Conservation (phyloP, 2,329 filamentous ascomycete species). For the Hypocreales sp. region DNA sequence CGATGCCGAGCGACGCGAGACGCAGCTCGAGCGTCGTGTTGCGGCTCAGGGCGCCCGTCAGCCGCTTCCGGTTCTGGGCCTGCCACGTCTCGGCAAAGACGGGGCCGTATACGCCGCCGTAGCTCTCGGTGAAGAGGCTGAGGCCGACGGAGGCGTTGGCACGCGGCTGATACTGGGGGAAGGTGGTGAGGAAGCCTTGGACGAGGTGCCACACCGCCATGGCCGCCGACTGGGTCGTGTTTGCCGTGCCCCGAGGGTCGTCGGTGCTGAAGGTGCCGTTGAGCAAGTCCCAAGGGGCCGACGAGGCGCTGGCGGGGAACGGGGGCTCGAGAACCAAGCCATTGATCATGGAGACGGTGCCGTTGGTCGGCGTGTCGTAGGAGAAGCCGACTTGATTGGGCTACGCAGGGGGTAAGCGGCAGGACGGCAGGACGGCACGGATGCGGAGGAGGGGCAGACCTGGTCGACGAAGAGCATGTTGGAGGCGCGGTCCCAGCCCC, state of each 20-base stretch:
- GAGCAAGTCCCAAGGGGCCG: slow-evolving; percentile 21
- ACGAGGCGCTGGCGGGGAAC: slow-evolving; percentile 4
- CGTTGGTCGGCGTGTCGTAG: slow-evolving; percentile 47
- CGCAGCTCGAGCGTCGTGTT: slow-evolving; percentile 42
- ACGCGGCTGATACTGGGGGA: slow-evolving; percentile 41
- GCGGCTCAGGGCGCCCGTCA: slow-evolving; percentile 29
- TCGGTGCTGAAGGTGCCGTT: slow-evolving; percentile 53
- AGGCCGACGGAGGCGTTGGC: slow-evolving; percentile 34
- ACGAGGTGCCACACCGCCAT: slow-evolving; percentile 49
- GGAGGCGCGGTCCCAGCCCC: slow-evolving; percentile 46
- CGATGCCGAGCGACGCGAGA: slow-evolving; percentile 48
- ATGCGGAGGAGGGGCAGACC: slow-evolving; percentile 14
- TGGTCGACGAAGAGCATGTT: slow-evolving; percentile 43
- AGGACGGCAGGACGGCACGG: neutral
- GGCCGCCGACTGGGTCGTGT: slow-evolving; percentile 41
- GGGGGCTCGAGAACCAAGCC: slow-evolving; percentile 17
- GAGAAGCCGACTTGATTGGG: slow-evolving; percentile 57
- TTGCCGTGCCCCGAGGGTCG: slow-evolving; percentile 29
- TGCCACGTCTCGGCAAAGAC: slow-evolving; percentile 43
- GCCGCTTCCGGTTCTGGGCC: slow-evolving; percentile 42
- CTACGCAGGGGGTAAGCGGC: slow-evolving; percentile 19
- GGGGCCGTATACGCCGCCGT: slow-evolving; percentile 56
- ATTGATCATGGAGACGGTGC: slow-evolving; percentile 34
- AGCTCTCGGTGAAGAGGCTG: slow-evolving; percentile 54
- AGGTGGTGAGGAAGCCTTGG: slow-evolving; percentile 42